Percentiles rank a stretch among this genome's conserved stretches.
phyloP scores from a whole-genome alignment of 768 basidiomycete genomes.

The Mycena venus region DNA sequence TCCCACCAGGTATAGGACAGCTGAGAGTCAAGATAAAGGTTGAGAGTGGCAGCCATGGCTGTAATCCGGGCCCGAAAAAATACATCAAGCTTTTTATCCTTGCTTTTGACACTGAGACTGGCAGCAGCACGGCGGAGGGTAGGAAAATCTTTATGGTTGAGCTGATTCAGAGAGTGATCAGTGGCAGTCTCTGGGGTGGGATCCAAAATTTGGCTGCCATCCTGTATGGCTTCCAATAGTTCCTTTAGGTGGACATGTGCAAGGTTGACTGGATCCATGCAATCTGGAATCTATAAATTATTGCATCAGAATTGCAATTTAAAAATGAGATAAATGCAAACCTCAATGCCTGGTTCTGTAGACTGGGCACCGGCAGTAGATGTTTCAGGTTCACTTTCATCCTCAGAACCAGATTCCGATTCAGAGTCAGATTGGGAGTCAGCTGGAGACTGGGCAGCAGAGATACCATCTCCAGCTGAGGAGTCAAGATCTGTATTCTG shows the following conservation, averaged over 20 bases:
- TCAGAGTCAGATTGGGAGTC: background rate
- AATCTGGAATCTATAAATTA: too few species aligned
- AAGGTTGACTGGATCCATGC: constrained; percentile 9
- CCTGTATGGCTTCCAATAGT: too few species aligned
- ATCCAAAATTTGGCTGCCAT: background rate
- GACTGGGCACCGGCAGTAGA: background rate
- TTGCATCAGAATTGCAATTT: background rate
- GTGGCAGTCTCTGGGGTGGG: constrained; percentile 8
- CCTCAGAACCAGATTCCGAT: background rate
- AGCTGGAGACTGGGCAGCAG: constrained; percentile 8
- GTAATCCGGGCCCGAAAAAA: constrained; percentile 29
- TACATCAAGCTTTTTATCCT: constrained; percentile 27
- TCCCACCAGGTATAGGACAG: constrained; percentile 26
- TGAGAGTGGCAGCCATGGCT: constrained; percentile 32
- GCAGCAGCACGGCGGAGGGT: constrained; percentile 10
- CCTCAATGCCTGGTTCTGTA: background rate
- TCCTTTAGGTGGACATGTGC: constrained; percentile 6
- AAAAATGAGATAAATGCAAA: constrained; percentile 4
- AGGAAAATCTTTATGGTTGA: constrained; percentile 26
- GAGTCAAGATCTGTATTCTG: constrained; percentile 7
- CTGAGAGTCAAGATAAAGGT: constrained; percentile 32
- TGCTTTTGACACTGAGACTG: too few species aligned
- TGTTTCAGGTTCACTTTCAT: background rate
- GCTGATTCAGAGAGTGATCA: constrained; percentile 15
- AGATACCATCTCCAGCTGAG: constrained; percentile 2